Conservation (phyloP, 192 early-diverging fungal genomes). For the Coemansia asiatica region DNA sequence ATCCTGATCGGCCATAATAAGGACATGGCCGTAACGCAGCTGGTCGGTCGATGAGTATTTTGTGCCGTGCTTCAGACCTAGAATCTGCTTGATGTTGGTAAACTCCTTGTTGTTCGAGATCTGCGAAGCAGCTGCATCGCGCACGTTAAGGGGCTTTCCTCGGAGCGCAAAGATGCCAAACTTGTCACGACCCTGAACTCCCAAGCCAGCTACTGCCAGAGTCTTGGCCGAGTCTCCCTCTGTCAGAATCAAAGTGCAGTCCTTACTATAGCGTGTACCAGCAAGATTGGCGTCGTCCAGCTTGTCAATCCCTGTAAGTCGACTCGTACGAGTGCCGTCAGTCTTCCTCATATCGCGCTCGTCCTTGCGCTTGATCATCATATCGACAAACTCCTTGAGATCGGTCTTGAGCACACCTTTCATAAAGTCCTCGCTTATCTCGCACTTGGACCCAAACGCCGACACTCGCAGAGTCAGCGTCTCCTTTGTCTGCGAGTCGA, state of each 20-base stretch:
- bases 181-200: constrained; percentile 83
- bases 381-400: constrained; percentile 78
- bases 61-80: constrained; percentile 86
- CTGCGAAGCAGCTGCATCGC: constrained; percentile 71
- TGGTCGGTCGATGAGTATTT: constrained; percentile 70
- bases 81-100: constrained; percentile 84
- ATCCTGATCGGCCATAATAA: constrained; percentile 99
- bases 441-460: constrained; percentile 81
- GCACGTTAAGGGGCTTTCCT: constrained; percentile 96
- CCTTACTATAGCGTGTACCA: constrained; percentile 64
- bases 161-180: constrained; percentile 96
- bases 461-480: constrained; percentile 78
- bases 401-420: constrained; percentile 82
- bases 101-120: constrained; percentile 87
- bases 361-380: constrained; percentile 69
- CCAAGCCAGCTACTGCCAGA: constrained; percentile 80
- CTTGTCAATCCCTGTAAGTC: constrained; percentile 80
- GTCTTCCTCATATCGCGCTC: constrained; percentile 83
- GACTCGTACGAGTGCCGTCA: constrained; percentile 68
- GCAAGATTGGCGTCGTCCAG: constrained; percentile 95
- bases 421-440: constrained; percentile 74
- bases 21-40: constrained; percentile 90
- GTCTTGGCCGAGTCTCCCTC: constrained; percentile 97
- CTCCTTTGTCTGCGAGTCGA: constrained; percentile 98
- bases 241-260: constrained; percentile 95